Evolutionary conservation across 257 asterid species (phyloP), one percentile per base, ranked within the genome.

Genomic region (Penstemon eatonii): DNA sequence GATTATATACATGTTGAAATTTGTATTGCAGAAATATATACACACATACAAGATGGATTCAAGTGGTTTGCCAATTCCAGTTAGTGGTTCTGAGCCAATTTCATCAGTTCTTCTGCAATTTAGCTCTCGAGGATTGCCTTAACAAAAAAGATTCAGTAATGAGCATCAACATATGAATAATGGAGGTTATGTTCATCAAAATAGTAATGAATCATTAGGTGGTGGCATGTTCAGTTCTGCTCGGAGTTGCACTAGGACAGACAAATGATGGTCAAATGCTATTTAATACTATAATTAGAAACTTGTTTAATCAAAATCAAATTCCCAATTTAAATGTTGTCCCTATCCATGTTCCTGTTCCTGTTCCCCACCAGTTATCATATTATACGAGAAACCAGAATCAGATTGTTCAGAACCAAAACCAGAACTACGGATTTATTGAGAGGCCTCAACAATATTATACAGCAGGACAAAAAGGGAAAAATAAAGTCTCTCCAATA

Each of bases 81-180:
- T 50, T 47, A 63, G 68, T n/a, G 68, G 63, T 9, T 70, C 75
- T 12, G 56, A 42, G 68, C 62, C 63, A n/a, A 50, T 70, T 6
- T 44, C 75, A 19, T 37, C 75, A 7, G 51, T 63, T 1, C 53
- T 70, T 43, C 53, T 39, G 44, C 49, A 63, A 63, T 18, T 63
- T 19, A 70, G 41, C 52, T 51, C 56, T 9, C 43, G 42, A 40
- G 66, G 66, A 45, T 45, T 15, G 33, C n/a, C 71, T 18, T 1
- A 37, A 8, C 70, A 52, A 6, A 18, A 61, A 11, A 37, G 49
- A 38, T 8, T 11, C 9, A 15, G 18, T 15, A 15, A 15, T 15
- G 18, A 15, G 18, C 18, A 15, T 15, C 18, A 15, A 15, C 18
- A 15, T 15, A 15, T 15, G 18, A 15, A 15, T 15, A 15, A 15